Evolutionary conservation across 2,329 filamentous ascomycete species (phyloP), one percentile per base, ranked within the genome.

Genomic region (Aspergillus texensis): DNA sequence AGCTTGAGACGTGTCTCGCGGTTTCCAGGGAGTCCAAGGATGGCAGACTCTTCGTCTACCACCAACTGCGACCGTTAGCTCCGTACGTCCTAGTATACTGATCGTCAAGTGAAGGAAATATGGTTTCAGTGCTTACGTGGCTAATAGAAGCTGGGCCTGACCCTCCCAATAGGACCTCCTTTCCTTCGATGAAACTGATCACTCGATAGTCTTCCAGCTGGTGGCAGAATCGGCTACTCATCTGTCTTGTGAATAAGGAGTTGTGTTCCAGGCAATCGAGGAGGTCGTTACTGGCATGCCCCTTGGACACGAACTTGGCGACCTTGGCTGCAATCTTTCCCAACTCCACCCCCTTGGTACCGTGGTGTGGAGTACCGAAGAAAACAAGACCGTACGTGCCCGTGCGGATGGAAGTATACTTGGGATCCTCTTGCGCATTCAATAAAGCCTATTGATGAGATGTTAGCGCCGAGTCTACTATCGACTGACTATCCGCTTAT

Each of bases 1-100:
- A 75, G 72, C 32, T 76, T 76, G 8, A 77, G 65, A 11, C 74
- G 74, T 2, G 75, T 77, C 62, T 77, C 75, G 11, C 75, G 72
- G 39, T 75, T 66, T 1, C 74, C 74, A 8, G 73, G 73, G 4
- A 75, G 62, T 10, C 75, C 75, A 6, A 77, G 71, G 8, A 77
- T 67, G 9, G 75, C 75, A 0, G 75, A 77, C 34, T 77, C 72
- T 65, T 77, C 75, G 34, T 77, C 73, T 3, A 77, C 75, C 4
- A 77, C 72, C 56, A 75, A 63, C 75, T 77, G 53, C 14, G 12
- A 2, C 6, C 19, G 36, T 74, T 50, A 70, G 68, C 21, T 1
- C 14, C 2, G n/a, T 14, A 41, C 21, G 26, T 4, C 11, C 11
- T 10, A 12, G 16, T 26, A 8, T 2, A 9, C 6, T 14, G 16